Conservation (phyloP, 2,329 filamentous ascomycete species). For the Leptographium wingfieldii region DNA sequence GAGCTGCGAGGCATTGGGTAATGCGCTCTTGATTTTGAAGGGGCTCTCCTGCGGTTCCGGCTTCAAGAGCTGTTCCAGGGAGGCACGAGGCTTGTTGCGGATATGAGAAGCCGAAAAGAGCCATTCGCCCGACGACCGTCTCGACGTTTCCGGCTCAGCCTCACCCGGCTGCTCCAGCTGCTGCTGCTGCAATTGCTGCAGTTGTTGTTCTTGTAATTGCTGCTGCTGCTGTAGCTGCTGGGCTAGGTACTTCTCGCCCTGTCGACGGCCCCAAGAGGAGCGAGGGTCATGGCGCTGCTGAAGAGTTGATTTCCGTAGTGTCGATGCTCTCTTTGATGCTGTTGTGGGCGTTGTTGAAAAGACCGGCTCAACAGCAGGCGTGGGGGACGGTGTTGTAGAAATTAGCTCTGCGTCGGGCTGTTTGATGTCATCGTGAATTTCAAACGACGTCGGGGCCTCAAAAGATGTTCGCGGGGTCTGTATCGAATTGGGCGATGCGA, state of each 20-base stretch:
- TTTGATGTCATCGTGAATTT: constrained; percentile 27
- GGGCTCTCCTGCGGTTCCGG: constrained; percentile 50
- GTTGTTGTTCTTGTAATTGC: constrained; percentile 18
- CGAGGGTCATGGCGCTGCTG: constrained; percentile 70
- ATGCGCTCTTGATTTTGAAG: constrained; percentile 42
- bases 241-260: constrained; percentile 42
- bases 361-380: constrained; percentile 25
- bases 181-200: constrained; percentile 28
- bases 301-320: constrained; percentile 73
- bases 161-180: constrained; percentile 1
- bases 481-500: constrained; percentile 7
- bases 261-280: constrained; percentile 47
- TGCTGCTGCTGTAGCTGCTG: constrained; percentile 27
- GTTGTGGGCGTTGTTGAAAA: constrained; percentile 36
- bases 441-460: constrained; percentile 35
- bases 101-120: constrained; percentile 37
- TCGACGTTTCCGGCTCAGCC: constrained; percentile 1
- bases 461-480: constrained; percentile 29
- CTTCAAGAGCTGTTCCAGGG: constrained; percentile 65
- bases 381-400: constrained; percentile 11
- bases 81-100: constrained; percentile 59
- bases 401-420: constrained; percentile 34
- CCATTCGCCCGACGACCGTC: constrained; percentile 8
- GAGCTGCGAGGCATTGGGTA: constrained; percentile 42
- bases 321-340: constrained; percentile 58